Evolutionary conservation across 768 basidiomycete species (phyloP), one percentile per base, ranked within the genome.

Genomic region (Mycena olivaceomarginata): DNA sequence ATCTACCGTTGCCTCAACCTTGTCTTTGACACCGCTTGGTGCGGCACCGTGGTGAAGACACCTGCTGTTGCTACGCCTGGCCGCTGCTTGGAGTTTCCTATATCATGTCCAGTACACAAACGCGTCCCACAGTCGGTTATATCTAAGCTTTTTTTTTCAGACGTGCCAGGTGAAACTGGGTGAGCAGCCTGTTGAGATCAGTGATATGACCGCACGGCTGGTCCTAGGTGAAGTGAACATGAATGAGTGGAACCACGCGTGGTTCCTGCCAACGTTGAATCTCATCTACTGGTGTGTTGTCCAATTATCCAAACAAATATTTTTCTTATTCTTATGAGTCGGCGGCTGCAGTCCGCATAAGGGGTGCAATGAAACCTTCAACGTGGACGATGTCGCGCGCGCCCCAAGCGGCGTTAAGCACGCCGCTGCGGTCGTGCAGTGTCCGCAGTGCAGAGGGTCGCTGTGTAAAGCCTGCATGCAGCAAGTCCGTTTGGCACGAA

Each of bases 401-500:
- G 77, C 79, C 1, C 77, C 79, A 10, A 73, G 72, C 41, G 81
- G 79, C 16, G 77, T 75, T n/a, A 43, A 71, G 13, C 73, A 80
- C 39, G 77, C 75, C 4, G 41, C 39, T 25, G 63, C 74, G 6
- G 64, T 81, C 10, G 81, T 80, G 20, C 68, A 81, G 68, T 81
- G 81, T 51, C 81, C 81, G n/a, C 75, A 79, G 41, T 81, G 81
- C 45, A 31, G 70, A 25, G 74, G 70, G 0, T 75, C 79, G 11
- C 53, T 81, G 37, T 81, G 81, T 65, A 81, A 77, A 66, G 46
- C 62, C 45, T 81, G n/a, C n/a, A n/a, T n/a, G n/a, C n/a, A n/a
- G 81, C 74, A 81, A 80, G 65, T 67, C 22, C 11, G 43, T 78
- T 31, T 81, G 81, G 81, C 81, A 81, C 57, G 77, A 81, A 0